A percentile compares a stretch with the other conserved stretches of the same genome.
These are phyloP conservation scores for Clavispora carvajalis DNA, from an alignment of 805 yeast species.

Conservation along the genomic window DNA sequence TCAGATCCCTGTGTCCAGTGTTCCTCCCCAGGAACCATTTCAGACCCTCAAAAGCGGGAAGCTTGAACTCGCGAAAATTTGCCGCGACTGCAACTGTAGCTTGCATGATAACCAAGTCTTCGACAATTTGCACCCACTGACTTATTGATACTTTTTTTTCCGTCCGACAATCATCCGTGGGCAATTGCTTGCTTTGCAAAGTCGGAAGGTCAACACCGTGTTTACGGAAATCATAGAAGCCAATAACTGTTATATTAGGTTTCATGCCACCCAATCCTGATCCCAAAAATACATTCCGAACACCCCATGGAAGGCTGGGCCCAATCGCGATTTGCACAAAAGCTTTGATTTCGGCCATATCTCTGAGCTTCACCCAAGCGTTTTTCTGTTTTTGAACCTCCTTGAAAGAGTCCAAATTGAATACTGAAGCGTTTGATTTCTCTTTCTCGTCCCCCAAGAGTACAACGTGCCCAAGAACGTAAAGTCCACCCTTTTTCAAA, in stretches of 20 bases:
- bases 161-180: conserved; percentile 73
- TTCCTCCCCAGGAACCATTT: conserved; percentile 9
- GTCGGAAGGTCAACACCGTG: conserved; percentile 32
- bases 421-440: conserved; percentile 16
- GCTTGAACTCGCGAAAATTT: conserved; percentile 62
- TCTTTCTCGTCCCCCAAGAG: conserved; percentile 41
- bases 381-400: conserved; percentile 68
- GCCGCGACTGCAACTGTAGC: conserved; percentile 92
- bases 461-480: conserved; percentile 87
- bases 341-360: conserved; percentile 74
- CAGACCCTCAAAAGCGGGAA: conserved; percentile 45
- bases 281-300: conserved; percentile 83
- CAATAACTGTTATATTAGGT: conserved; percentile 90
- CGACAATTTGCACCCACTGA: conserved; percentile 91
- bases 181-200: conserved; percentile 26
- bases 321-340: conserved; percentile 91
- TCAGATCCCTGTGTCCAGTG: conserved; percentile 14
- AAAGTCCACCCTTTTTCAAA: conserved; percentile 91
- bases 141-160: conserved; percentile 64
- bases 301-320: conserved; percentile 90
- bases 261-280: conserved; percentile 98
- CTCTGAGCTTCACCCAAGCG: conserved; percentile 84
- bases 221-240: conserved; percentile 68
- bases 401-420: conserved; percentile 42
- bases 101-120: conserved; percentile 82